These are phyloP conservation scores for Globisporangium nodosum DNA, from an alignment of 352 stramenopile genomes.

Conservation along the genomic window DNA sequence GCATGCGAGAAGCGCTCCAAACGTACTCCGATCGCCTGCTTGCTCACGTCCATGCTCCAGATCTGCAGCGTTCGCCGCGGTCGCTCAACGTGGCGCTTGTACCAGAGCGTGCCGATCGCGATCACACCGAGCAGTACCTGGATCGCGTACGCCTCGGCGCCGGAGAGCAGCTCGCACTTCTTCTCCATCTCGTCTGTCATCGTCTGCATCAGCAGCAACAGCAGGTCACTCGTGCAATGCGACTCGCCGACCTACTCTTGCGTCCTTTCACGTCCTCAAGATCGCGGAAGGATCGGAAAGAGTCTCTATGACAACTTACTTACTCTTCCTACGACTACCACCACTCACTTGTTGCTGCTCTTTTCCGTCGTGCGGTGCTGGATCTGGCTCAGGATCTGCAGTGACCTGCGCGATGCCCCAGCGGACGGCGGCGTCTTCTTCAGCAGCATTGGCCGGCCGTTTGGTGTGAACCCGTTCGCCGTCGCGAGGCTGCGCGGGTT, in stretches of 20 bases:
- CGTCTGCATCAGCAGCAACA: neutral
- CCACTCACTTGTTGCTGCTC: neutral
- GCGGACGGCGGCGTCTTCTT: constrained; percentile 65
- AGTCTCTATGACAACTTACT: neutral
- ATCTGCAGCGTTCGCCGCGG: constrained; percentile 64
- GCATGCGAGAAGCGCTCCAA: neutral
- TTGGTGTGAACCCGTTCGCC: constrained; percentile 29
- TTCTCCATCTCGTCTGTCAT: constrained; percentile 16
- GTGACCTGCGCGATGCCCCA: constrained; percentile 54
- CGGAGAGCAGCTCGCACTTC: constrained; percentile 63
- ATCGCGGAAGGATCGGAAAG: neutral
- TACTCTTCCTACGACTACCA: neutral
- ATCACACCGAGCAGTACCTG: constrained; percentile 63
- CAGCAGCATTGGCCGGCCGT: constrained; percentile 20
- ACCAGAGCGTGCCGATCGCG: constrained; percentile 69
- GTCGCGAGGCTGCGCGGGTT: constrained; percentile 14
- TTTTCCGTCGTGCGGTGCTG: constrained; percentile 32
- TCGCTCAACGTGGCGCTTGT: constrained; percentile 79
- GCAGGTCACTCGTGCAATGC: neutral
- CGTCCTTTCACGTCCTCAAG: neutral
- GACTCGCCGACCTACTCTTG: neutral
- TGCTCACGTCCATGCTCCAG: constrained; percentile 79
- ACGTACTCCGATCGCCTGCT: constrained; percentile 68
- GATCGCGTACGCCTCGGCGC: constrained; percentile 60
- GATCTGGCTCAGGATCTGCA: constrained; percentile 84